These are phyloP conservation scores for Apiotrichum laibachii DNA, from an alignment of 1,284 basidiomycete species.

Conservation along the genomic window DNA sequence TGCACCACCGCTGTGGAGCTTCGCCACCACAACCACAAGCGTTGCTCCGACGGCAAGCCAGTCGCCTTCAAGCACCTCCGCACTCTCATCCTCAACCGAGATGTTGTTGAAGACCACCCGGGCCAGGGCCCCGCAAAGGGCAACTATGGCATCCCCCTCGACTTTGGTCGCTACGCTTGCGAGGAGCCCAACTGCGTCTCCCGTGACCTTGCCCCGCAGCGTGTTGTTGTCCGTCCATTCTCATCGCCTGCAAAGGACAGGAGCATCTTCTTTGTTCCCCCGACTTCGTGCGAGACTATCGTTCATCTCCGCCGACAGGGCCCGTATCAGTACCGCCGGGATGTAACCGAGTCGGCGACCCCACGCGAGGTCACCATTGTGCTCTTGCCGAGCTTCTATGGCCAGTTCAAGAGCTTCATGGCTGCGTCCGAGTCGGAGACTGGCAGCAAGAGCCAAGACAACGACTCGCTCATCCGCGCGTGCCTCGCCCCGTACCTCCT, in stretches of 20 bases:
- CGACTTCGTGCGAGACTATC: not conserved
- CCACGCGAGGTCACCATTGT: not conserved
- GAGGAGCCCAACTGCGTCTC: not conserved
- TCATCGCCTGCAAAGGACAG: not conserved
- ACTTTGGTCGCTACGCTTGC: not conserved
- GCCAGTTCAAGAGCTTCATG: constrained; percentile 4
- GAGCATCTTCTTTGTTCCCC: constrained; percentile 1
- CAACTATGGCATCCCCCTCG: constrained; percentile 1
- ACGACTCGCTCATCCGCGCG: not conserved
- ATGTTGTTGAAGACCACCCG: not conserved
- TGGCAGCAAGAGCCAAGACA: not conserved
- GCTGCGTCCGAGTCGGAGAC: not conserved
- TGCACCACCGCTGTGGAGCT: not conserved
- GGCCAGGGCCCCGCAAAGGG: not conserved
- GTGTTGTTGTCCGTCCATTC: not conserved
- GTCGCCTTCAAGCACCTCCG: not conserved
- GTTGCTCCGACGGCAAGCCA: not conserved
- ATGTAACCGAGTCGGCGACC: not conserved
- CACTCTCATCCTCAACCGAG: not conserved
- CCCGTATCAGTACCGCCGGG: not conserved
- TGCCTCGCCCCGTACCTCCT: constrained; percentile 2
- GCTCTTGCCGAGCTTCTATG: not conserved
- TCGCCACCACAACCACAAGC: not conserved
- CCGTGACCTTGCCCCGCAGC: not conserved
- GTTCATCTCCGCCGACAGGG: not conserved